Evolutionary conservation across 371 early-diverging fungal species (phyloP).

Genomic region (Haplosporangium sp.): DNA sequence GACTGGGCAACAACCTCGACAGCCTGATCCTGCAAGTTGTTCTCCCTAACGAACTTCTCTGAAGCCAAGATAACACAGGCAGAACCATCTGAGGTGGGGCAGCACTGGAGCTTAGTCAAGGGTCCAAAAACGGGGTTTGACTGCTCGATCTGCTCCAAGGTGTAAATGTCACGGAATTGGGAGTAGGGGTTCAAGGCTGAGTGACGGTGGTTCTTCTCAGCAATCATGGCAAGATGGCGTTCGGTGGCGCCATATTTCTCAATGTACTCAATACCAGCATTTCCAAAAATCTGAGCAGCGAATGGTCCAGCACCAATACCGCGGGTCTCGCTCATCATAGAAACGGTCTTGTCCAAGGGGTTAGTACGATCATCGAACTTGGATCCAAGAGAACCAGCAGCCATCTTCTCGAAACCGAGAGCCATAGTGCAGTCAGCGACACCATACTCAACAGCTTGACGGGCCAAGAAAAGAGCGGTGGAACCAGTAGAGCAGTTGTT

Average conservation of each 20-base stretch:
- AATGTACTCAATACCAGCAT: constrained; percentile 81
- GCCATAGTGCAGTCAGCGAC: constrained; percentile 80
- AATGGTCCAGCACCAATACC: constrained; percentile 73
- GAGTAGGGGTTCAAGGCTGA: constrained; percentile 83
- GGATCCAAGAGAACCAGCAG: constrained; percentile 68
- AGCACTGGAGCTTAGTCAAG: constrained; percentile 82
- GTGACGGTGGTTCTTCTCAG: constrained; percentile 83
- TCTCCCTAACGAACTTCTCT: constrained; percentile 74
- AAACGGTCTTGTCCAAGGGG: constrained; percentile 71
- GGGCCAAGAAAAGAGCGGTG: constrained; percentile 80
- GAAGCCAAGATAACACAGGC: constrained; percentile 77
- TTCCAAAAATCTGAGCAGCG: constrained; percentile 83
- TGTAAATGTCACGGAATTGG: constrained; percentile 79
- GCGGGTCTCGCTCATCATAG: constrained; percentile 67
- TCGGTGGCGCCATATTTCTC: constrained; percentile 72
- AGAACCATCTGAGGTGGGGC: constrained; percentile 85
- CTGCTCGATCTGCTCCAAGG: constrained; percentile 73
- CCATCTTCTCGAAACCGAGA: constrained; percentile 86
- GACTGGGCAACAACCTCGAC: constrained; percentile 77
- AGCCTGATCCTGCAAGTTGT: constrained; percentile 76
- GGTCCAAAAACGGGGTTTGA: constrained; percentile 78
- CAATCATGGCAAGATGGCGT: constrained; percentile 76
- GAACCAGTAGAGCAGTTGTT: constrained; percentile 88
- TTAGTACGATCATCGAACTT: constrained; percentile 74
- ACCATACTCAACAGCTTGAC: constrained; percentile 74